Evolutionary conservation across 805 yeast species (phyloP).

Genomic region (Schizosaccharomyces japonicus): DNA sequence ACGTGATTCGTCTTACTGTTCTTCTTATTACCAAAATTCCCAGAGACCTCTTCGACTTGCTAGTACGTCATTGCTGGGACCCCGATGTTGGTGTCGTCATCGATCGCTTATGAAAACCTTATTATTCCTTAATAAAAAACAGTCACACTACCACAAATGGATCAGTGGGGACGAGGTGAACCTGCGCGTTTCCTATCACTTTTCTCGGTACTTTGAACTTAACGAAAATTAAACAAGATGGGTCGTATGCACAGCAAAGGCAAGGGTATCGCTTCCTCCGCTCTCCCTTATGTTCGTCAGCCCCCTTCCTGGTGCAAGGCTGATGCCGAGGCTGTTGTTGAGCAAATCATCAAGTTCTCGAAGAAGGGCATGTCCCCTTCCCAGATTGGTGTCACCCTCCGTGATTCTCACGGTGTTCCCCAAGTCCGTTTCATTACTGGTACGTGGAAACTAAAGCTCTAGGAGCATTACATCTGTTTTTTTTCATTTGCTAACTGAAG

Average conservation of each 20-base stretch:
- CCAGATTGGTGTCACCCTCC: conserved; percentile 94
- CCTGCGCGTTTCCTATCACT: no score
- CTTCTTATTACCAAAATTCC: conserved; percentile 63
- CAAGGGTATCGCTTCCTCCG: conserved; percentile 97
- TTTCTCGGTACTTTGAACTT: no score
- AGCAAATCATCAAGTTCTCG: conserved; percentile 96
- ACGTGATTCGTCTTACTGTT: conserved; percentile 52
- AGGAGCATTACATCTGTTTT: background rate
- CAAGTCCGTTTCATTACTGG: conserved; percentile 94
- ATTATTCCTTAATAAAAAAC: background rate
- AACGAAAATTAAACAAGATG: conserved; percentile 30
- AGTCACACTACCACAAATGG: background rate
- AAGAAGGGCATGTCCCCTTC: conserved; percentile 99
- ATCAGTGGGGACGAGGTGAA: no score
- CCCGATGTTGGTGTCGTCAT: background rate
- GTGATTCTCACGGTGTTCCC: conserved; percentile 99
- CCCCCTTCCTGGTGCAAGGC: conserved; percentile 99
- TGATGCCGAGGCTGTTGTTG: conserved; percentile 83
- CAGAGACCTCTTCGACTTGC: conserved; percentile 31
- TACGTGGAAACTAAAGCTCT: background rate
- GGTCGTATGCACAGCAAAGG: conserved; percentile 64
- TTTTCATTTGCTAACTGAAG: background rate
- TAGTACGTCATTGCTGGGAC: conserved; percentile 42
- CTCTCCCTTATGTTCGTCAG: conserved; percentile 96
- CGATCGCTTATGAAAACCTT: background rate